phyloP scores from a whole-genome alignment of 2,329 filamentous ascomycete genomes.

The Ambrosiella cleistominuta region DNA sequence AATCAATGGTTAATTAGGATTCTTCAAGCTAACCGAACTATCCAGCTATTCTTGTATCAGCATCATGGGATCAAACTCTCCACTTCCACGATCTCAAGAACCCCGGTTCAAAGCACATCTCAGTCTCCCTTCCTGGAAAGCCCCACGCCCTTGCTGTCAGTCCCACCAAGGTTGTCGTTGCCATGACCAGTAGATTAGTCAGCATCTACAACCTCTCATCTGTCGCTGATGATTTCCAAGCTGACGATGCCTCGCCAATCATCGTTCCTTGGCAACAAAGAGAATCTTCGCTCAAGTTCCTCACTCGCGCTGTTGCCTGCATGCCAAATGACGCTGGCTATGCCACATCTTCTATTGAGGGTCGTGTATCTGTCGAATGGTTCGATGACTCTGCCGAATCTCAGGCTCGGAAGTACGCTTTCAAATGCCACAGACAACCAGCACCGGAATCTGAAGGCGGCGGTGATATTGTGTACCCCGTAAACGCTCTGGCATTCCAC shows the following conservation, averaged over 20 bases:
- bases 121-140: constrained; percentile 61
- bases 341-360: constrained; percentile 82
- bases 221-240: constrained; percentile 38
- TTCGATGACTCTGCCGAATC: constrained; percentile 80
- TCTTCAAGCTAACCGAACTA: not conserved
- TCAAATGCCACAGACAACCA: constrained; percentile 88
- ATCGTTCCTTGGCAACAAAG: constrained; percentile 79
- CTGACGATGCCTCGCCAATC: constrained; percentile 27
- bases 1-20: not conserved
- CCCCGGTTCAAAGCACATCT: constrained; percentile 33
- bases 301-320: constrained; percentile 80
- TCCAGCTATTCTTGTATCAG: constrained; percentile 59
- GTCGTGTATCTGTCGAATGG: constrained; percentile 91
- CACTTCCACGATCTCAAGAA: constrained; percentile 57
- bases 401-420: constrained; percentile 88
- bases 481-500: constrained; percentile 81
- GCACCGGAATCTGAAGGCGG: constrained; percentile 36
- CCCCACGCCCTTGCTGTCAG: constrained; percentile 73
- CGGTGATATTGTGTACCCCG: constrained; percentile 73
- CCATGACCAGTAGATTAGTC: constrained; percentile 85
- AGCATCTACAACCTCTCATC: constrained; percentile 80
- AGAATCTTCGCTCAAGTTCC: constrained; percentile 88
- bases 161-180: constrained; percentile 70
- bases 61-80: constrained; percentile 83
- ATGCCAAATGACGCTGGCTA: constrained; percentile 97